Conservation (phyloP, 2,329 filamentous ascomycete species). For the Paradendryphiella salina region DNA sequence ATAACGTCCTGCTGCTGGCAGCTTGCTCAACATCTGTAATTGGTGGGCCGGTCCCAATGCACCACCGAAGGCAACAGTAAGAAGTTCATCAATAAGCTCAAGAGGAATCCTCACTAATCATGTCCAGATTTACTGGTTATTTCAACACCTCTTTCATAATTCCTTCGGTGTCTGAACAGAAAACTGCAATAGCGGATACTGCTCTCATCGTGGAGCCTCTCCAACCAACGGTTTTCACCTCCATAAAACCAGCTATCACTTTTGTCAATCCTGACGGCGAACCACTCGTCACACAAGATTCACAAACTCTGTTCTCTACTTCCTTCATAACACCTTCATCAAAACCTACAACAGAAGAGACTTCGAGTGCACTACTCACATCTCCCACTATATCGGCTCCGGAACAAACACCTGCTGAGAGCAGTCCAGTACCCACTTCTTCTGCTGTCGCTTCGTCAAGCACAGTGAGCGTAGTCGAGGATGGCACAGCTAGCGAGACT, state of each 20-base stretch:
- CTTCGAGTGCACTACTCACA: conserved; percentile 16
- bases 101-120: conserved; percentile 13
- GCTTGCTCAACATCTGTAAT: conserved; percentile 34
- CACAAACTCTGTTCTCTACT: conserved; percentile 37
- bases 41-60: conserved; percentile 41
- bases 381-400: conserved; percentile 9
- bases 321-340: conserved; percentile 35
- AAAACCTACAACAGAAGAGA: conserved; percentile 14
- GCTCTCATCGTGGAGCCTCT: conserved; percentile 43
- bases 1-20: conserved; percentile 45
- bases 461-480: conserved; percentile 20
- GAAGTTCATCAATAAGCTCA: conserved; percentile 6
- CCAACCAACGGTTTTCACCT: conserved; percentile 33
- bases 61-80: conserved; percentile 36
- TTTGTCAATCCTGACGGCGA: conserved; percentile 39
- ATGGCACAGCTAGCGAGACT: conserved; percentile 18
- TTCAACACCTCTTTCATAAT: conserved; percentile 25
- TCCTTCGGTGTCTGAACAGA: conserved; percentile 11
- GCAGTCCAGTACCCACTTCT: conserved; percentile 5
- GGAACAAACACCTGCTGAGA: conserved; percentile 9
- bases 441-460: conserved; percentile 15
- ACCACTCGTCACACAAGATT: conserved; percentile 37
- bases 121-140: conserved; percentile 32
- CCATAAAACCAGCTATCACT: conserved; percentile 36
- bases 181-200: conserved; percentile 34